phyloP scores from a whole-genome alignment of 1,284 basidiomycete genomes.

The Cutaneotrichosporon dermatis region DNA sequence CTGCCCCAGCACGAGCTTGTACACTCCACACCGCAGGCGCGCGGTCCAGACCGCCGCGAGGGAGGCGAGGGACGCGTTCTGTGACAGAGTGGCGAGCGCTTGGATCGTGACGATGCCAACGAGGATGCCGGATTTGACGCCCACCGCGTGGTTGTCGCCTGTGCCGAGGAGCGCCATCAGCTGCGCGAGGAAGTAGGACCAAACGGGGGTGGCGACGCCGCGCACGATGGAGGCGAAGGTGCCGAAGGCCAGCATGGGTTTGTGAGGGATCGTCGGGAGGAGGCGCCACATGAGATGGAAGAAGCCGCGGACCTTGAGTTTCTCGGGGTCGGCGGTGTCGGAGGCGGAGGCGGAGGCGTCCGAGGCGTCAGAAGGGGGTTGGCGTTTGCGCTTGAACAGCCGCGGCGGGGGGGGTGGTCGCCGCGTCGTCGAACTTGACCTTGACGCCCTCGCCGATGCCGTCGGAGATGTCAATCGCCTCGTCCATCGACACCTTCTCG shows the following conservation, averaged over 20 bases:
- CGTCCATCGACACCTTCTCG: too few relatives aligned
- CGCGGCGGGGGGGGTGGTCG: background rate
- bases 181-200: slow-evolving; percentile 80
- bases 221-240: slow-evolving; percentile 62
- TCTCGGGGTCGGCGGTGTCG: background rate
- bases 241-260: slow-evolving; percentile 65
- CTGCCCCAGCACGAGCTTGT: slow-evolving; percentile 65
- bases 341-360: too few relatives aligned
- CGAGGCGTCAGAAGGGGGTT: too few relatives aligned
- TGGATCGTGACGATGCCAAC: slow-evolving; percentile 70
- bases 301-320: slow-evolving; percentile 33
- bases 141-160: slow-evolving; percentile 61
- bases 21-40: slow-evolving; percentile 59
- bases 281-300: slow-evolving; percentile 57
- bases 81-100: slow-evolving; percentile 65
- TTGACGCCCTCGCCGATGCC: background rate
- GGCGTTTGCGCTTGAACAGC: too few relatives aligned
- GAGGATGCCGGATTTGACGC: slow-evolving; percentile 55
- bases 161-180: slow-evolving; percentile 74
- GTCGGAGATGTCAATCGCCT: too few relatives aligned
- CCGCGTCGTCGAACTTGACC: background rate
- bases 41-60: slow-evolving; percentile 73
- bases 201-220: slow-evolving; percentile 82
- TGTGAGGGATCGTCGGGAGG: slow-evolving; percentile 71
- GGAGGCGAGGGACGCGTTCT: slow-evolving; percentile 72